Conservation (phyloP, 441 rosid genomes). For the Corymbia citriodora region DNA sequence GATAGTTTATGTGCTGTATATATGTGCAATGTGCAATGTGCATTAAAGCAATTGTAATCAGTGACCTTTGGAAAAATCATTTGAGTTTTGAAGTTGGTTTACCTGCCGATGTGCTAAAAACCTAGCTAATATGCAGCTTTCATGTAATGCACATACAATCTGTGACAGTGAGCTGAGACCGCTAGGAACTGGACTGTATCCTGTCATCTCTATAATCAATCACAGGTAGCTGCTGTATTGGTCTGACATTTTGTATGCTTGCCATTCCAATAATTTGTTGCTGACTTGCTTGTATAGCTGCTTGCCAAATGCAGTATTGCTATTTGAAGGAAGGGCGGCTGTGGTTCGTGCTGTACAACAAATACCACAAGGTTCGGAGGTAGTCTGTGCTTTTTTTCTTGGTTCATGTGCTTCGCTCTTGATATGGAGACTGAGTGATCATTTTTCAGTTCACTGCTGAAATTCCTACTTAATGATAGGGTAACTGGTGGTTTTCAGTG, state of each 20-base stretch:
- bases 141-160: conserved; percentile 96
- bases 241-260: background rate
- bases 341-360: conserved; percentile 76
- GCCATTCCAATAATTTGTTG: conserved; percentile 16
- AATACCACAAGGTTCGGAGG: conserved; percentile 72
- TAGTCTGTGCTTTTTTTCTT: conserved; percentile 15
- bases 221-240: conserved; percentile 58
- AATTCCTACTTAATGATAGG: background rate
- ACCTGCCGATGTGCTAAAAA: conserved; percentile 2
- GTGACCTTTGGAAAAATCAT: background rate
- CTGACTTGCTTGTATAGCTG: conserved; percentile 44
- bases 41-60: background rate
- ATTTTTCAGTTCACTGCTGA: background rate
- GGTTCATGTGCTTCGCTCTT: background rate
- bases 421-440: background rate
- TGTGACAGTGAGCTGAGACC: conserved; percentile 95
- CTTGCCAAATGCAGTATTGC: conserved; percentile 80
- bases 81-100: background rate
- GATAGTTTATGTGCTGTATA: background rate
- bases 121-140: conserved; percentile 52
- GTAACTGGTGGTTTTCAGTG: background rate
- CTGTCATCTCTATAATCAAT: conserved; percentile 80
- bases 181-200: conserved; percentile 91
- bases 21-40: background rate
- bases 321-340: conserved; percentile 73